phyloP scores from a whole-genome alignment of 177 flowering plant species.

The Vitis hybrid region DNA sequence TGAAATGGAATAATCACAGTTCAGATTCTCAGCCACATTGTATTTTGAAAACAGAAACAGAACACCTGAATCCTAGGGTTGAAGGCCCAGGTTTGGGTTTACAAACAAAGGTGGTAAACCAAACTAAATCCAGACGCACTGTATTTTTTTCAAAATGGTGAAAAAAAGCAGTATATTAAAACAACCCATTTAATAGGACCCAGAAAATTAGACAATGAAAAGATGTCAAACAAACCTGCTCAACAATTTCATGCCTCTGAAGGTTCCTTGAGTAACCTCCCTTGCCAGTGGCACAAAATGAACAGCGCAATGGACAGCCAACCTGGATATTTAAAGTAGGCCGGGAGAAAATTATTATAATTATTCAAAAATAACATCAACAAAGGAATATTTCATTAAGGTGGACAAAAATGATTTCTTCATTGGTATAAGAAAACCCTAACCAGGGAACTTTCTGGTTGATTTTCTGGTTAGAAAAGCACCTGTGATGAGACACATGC shows the following conservation, averaged over 20 bases:
- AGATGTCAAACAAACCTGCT: conserved; percentile 55
- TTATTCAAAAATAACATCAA: not conserved
- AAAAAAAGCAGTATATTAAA: no score
- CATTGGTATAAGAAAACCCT: not conserved
- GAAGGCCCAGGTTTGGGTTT: no score
- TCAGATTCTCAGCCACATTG: not conserved
- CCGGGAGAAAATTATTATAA: not conserved
- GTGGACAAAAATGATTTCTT: not conserved
- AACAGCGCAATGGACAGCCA: conserved; percentile 92
- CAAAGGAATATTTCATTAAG: not conserved
- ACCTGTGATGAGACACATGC: conserved; percentile 99
- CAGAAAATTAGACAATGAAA: not conserved
- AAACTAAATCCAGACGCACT: no score
- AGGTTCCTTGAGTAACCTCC: conserved; percentile 97
- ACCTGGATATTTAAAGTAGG: conserved; percentile 45
- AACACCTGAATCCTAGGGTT: not conserved
- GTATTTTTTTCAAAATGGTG: no score
- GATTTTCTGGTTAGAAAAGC: conserved; percentile 3
- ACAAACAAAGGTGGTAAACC: not conserved
- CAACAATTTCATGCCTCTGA: conserved; percentile 87
- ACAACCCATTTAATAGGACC: not conserved
- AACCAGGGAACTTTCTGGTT: not conserved
- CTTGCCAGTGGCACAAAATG: conserved; percentile 98
- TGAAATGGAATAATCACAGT: conserved; percentile 1
- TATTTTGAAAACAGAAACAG: not conserved